Conservation (phyloP, 208 protist genomes). For the Acanthamoeba comandoni region DNA sequence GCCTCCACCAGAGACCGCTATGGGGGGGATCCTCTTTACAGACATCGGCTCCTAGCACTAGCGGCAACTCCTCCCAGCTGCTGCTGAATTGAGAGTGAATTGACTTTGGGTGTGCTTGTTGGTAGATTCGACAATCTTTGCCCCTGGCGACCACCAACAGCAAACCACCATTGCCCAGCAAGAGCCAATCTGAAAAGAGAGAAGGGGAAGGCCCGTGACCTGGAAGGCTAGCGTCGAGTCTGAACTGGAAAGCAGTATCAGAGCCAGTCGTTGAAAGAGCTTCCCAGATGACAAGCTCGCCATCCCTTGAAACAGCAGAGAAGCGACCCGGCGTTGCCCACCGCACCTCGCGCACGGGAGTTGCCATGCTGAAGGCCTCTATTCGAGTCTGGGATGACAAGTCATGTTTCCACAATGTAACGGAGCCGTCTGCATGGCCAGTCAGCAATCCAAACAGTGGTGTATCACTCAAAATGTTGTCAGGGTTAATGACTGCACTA, state of each 20-base stretch:
- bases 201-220: background rate
- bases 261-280: background rate
- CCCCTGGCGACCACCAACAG: conserved; percentile 24
- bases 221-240: conserved; percentile 35
- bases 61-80: conserved; percentile 36
- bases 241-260: background rate
- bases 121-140: conserved; percentile 17
- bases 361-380: too few relatives aligned
- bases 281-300: conserved; percentile 30
- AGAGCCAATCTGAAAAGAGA: conserved; percentile 52
- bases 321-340: background rate
- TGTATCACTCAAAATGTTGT: too few relatives aligned
- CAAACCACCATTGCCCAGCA: background rate
- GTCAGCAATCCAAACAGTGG: conserved; percentile 16
- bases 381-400: background rate
- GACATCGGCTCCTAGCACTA: too few relatives aligned
- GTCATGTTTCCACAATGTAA: conserved; percentile 34
- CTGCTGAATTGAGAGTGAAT: conserved; percentile 27
- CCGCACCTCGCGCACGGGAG: too few relatives aligned
- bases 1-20: too few relatives aligned
- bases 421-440: conserved; percentile 42
- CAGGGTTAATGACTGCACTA: too few relatives aligned
- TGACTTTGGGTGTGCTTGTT: conserved; percentile 8
- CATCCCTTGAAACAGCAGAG: background rate
- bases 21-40: background rate